phyloP scores from a whole-genome alignment of 129 eudicot genomes.

The Flaveria sonorensis region DNA sequence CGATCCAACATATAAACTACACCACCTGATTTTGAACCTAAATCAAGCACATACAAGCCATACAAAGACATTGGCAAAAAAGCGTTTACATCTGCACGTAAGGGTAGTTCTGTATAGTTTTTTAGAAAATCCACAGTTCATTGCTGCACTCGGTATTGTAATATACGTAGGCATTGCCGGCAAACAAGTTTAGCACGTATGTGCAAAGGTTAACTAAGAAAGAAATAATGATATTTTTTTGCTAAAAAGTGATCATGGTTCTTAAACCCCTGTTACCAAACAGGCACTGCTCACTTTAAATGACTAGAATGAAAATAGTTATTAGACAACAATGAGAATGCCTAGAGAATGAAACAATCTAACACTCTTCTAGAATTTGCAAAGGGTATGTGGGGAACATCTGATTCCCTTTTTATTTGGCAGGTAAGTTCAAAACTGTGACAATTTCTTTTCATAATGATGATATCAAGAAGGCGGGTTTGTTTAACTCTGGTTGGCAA shows the following conservation, averaged over 20 bases:
- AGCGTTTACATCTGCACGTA: no score
- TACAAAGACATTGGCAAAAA: no score
- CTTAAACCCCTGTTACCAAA: constrained; percentile 10
- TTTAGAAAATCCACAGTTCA: no score
- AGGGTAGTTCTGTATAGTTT: no score
- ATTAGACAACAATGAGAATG: constrained; percentile 22
- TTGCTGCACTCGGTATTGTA: no score
- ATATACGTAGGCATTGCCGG: no score
- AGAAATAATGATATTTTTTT: not conserved
- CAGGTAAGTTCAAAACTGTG: constrained; percentile 50
- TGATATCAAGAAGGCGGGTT: not conserved
- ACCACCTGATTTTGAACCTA: no score
- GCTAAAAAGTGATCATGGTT: constrained; percentile 1
- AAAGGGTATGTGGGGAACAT: constrained; percentile 23
- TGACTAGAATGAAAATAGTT: constrained; percentile 19
- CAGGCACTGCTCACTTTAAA: not conserved
- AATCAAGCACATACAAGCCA: no score
- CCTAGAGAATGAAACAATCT: constrained; percentile 21
- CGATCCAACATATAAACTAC: no score
- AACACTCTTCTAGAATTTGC: constrained; percentile 22
- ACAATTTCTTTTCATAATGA: constrained; percentile 9
- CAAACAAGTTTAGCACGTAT: no score
- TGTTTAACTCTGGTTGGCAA: constrained; percentile 53
- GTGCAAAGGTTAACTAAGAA: not conserved
- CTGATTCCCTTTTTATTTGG: constrained; percentile 36